Conservation (phyloP, 495 filamentous ascomycete genomes). For the Penicillium crystallinum region DNA sequence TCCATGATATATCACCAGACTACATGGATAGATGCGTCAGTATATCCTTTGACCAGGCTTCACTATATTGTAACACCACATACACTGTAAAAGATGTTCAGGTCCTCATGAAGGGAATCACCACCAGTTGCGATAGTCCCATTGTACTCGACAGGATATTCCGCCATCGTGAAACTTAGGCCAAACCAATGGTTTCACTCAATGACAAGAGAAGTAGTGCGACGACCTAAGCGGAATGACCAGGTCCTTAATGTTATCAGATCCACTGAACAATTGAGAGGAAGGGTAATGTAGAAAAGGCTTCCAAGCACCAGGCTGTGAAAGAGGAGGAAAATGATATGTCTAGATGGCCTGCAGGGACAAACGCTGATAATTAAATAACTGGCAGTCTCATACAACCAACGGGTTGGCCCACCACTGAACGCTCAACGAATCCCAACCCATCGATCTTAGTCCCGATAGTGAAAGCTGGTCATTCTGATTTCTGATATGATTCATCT, state of each 20-base stretch:
- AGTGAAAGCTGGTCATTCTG: conserved; percentile 21
- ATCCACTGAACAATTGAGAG: conserved; percentile 4
- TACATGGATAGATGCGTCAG: conserved; percentile 37
- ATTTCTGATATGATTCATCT: conserved; percentile 25
- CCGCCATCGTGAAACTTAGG: conserved; percentile 28
- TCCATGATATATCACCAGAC: conserved; percentile 89
- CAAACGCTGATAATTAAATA: conserved; percentile 22
- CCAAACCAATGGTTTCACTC: conserved; percentile 4
- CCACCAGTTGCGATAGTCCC: conserved; percentile 62
- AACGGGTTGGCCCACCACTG: conserved; percentile 14
- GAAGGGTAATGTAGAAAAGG: background rate
- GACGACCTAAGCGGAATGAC: conserved; percentile 5
- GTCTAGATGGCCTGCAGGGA: conserved; percentile 20
- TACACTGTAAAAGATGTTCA: conserved; percentile 83
- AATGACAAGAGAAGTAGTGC: background rate
- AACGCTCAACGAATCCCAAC: conserved; percentile 17
- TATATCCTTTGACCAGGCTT: background rate
- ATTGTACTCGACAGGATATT: conserved; percentile 54
- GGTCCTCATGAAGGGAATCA: conserved; percentile 64
- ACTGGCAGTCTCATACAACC: conserved; percentile 3
- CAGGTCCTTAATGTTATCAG: background rate
- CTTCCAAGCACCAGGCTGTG: conserved; percentile 1
- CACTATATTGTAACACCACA: conserved; percentile 7
- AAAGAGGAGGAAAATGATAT: conserved; percentile 17
- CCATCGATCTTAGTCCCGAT: conserved; percentile 24